Evolutionary conservation across 1,284 basidiomycete genomes (phyloP).

Genomic region (Tylopilus orsonianus): DNA sequence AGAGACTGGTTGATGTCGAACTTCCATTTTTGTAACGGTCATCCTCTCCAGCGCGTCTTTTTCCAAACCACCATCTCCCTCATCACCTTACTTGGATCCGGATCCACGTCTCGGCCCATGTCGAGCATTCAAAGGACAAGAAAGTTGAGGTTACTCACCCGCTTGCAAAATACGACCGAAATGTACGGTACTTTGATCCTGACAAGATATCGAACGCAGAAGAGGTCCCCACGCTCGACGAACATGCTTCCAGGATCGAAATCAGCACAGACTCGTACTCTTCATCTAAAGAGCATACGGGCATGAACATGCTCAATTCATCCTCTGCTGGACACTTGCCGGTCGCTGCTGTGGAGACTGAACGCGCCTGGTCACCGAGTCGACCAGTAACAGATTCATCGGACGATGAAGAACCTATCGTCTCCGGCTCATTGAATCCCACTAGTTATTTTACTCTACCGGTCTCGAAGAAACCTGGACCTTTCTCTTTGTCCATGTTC

Average conservation of each 20-base stretch:
- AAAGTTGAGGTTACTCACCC: slow-evolving; percentile 22
- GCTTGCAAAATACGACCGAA: slow-evolving; percentile 10
- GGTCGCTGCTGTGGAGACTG: slow-evolving; percentile 14
- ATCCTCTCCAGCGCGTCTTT: too few species aligned
- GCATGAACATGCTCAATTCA: slow-evolving; percentile 14
- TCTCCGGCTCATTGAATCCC: background rate
- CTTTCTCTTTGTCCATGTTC: slow-evolving; percentile 21
- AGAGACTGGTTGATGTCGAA: slow-evolving; percentile 9
- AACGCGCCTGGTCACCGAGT: slow-evolving; percentile 56
- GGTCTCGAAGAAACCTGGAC: slow-evolving; percentile 3
- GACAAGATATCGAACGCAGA: slow-evolving; percentile 34
- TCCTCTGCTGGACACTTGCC: slow-evolving; percentile 7
- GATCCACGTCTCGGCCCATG: background rate
- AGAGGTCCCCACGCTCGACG: slow-evolving; percentile 37
- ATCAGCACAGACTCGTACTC: slow-evolving; percentile 36
- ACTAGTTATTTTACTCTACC: background rate
- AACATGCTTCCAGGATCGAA: slow-evolving; percentile 27
- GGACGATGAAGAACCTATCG: slow-evolving; percentile 38
- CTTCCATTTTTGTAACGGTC: too few species aligned
- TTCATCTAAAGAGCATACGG: slow-evolving; percentile 30
- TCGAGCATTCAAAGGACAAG: slow-evolving; percentile 18
- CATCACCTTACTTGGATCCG: slow-evolving; percentile 8
- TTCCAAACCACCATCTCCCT: slow-evolving; percentile 1
- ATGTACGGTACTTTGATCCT: slow-evolving; percentile 38
- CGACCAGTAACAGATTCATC: slow-evolving; percentile 49